Evolutionary conservation across 2,329 filamentous ascomycete genomes (phyloP).

Genomic region (Aspergillus sp.): DNA sequence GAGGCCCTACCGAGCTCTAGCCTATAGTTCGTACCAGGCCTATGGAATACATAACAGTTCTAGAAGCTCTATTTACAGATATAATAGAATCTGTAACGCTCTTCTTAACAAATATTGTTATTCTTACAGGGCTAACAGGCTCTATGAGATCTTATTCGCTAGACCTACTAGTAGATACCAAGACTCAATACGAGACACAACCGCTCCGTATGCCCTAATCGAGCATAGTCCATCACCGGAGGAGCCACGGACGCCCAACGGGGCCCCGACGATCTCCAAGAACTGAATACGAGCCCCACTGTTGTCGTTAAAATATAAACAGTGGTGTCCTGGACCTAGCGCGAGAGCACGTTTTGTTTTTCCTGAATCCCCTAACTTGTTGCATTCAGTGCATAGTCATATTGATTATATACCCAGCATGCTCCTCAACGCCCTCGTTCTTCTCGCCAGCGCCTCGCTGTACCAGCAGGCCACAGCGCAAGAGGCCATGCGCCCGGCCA

Average conservation of each 20-base stretch:
- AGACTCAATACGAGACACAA: no score
- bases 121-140: no score
- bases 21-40: no score
- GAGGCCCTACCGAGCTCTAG: no score
- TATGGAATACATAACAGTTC: no score
- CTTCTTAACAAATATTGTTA: no score
- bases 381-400: background rate
- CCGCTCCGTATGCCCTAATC: no score
- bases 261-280: background rate
- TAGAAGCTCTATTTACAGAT: no score
- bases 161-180: no score
- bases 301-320: background rate
- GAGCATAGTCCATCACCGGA: background rate
- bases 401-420: no score
- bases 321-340: background rate
- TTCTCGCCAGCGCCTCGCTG: background rate
- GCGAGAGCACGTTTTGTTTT: background rate
- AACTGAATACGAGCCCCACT: background rate
- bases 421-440: background rate
- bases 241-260: background rate
- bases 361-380: background rate
- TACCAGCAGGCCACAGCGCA: background rate
- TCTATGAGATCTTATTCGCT: no score
- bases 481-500: background rate
- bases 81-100: no score